phyloP scores from a whole-genome alignment of 2,329 filamentous ascomycete species.

The Aspergillus ochraceus region DNA sequence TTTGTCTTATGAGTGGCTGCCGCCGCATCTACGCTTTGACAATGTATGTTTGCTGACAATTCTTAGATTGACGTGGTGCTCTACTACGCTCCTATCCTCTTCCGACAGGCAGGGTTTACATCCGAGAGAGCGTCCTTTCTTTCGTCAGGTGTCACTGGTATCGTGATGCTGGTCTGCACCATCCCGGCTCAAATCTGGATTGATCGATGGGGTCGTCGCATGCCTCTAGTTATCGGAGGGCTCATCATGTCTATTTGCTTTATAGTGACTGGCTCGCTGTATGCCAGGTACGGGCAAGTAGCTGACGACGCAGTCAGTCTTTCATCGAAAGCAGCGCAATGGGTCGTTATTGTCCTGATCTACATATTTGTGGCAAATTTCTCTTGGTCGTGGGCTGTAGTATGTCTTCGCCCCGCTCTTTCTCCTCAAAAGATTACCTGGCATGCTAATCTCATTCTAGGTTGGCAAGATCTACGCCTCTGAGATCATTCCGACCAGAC shows the following conservation, averaged over 20 bases:
- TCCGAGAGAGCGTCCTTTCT: slow-evolving; percentile 24
- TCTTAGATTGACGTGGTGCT: slow-evolving; percentile 19
- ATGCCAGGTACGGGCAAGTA: slow-evolving; percentile 8
- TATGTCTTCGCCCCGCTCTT: slow-evolving; percentile 6
- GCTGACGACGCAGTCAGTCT: slow-evolving; percentile 19
- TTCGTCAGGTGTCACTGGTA: slow-evolving; percentile 30
- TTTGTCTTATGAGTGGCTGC: background rate
- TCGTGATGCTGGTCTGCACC: slow-evolving; percentile 31
- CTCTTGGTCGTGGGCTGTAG: slow-evolving; percentile 29
- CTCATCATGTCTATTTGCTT: slow-evolving; percentile 25
- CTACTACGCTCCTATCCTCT: slow-evolving; percentile 33
- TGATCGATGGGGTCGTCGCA: slow-evolving; percentile 30
- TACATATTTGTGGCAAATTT: slow-evolving; percentile 32
- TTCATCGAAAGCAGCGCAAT: slow-evolving; percentile 15
- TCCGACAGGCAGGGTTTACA: slow-evolving; percentile 28
- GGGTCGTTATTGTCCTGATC: slow-evolving; percentile 28
- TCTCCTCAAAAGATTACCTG: background rate
- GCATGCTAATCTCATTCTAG: slow-evolving; percentile 5
- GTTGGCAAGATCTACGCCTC: slow-evolving; percentile 20
- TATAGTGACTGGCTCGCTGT: slow-evolving; percentile 13
- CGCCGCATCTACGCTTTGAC: background rate
- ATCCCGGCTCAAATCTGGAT: slow-evolving; percentile 30
- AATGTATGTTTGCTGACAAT: background rate
- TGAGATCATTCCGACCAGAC: slow-evolving; percentile 15
- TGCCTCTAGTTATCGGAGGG: slow-evolving; percentile 27